A percentile compares a stretch with the other conserved stretches of the same genome.
Evolutionary conservation across 306 rosid genomes (phyloP).

Genomic region (Styphnolobium japonicum): DNA sequence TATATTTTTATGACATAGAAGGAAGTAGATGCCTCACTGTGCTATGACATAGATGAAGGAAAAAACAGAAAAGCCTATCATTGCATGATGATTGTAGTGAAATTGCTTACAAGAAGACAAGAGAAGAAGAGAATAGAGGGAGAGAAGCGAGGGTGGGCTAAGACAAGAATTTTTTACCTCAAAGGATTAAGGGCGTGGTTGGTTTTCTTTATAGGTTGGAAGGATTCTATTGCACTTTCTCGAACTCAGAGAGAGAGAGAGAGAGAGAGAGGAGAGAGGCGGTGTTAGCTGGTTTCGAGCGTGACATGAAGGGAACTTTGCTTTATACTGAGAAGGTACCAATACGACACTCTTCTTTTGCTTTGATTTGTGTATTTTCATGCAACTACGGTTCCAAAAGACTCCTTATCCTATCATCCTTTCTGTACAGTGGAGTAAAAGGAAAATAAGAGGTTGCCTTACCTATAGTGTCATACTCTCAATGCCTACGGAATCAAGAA

Average conservation of each 20-base stretch:
- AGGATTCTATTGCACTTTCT: constrained; percentile 52
- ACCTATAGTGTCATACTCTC: background rate
- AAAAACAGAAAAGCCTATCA: background rate
- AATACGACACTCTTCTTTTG: constrained; percentile 37
- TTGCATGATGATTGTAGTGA: constrained; percentile 21
- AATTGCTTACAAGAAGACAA: background rate
- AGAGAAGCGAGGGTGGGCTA: constrained; percentile 8
- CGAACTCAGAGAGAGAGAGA: constrained; percentile 8
- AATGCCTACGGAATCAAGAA: background rate
- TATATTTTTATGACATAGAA: background rate
- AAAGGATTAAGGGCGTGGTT: constrained; percentile 23
- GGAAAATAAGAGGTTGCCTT: constrained; percentile 6
- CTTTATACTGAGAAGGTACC: constrained; percentile 51
- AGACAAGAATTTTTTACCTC: constrained; percentile 32
- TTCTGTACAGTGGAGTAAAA: constrained; percentile 28
- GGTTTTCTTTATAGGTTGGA: constrained; percentile 61
- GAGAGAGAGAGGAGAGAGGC: constrained; percentile 22
- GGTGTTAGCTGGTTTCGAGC: constrained; percentile 47
- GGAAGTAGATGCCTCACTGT: background rate
- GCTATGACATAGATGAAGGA: background rate
- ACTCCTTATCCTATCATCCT: constrained; percentile 25
- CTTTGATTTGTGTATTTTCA: constrained; percentile 60
- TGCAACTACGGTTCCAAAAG: constrained; percentile 36
- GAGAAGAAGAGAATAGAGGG: background rate
- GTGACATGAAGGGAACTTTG: constrained; percentile 52